Evolutionary conservation across 2,329 filamentous ascomycete genomes (phyloP).

Genomic region (Fusarium lyarnte): DNA sequence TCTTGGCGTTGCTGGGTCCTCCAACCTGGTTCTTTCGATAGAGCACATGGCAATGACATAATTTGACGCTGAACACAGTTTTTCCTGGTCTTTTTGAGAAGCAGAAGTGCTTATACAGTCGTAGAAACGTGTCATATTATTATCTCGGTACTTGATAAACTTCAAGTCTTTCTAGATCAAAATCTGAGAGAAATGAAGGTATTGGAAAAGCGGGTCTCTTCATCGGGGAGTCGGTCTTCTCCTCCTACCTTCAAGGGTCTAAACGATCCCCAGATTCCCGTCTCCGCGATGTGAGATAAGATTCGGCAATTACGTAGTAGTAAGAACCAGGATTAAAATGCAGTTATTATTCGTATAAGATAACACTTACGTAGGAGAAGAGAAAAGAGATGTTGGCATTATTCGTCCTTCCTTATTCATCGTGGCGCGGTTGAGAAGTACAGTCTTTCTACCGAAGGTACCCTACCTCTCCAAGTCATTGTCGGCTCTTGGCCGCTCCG

Average conservation of each 20-base stretch:
- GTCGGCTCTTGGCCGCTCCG: background rate
- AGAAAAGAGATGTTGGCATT: background rate
- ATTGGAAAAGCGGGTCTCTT: background rate
- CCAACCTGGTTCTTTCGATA: background rate
- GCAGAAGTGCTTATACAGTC: rapidly evolving
- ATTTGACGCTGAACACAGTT: background rate
- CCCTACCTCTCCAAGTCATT: background rate
- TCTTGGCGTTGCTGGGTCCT: background rate
- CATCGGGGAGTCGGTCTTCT: background rate
- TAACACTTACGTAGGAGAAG: background rate
- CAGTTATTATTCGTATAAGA: background rate
- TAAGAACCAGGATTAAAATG: background rate
- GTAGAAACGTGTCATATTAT: rapidly evolving
- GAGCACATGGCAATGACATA: constrained; percentile 3
- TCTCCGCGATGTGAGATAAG: background rate
- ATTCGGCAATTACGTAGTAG: background rate
- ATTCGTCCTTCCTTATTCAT: background rate
- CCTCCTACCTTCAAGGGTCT: background rate
- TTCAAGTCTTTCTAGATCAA: background rate
- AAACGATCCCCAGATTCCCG: background rate
- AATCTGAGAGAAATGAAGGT: background rate
- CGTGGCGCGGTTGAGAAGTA: background rate
- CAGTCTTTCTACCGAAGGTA: background rate
- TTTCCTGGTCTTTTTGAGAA: background rate
- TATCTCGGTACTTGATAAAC: background rate